phyloP scores from a whole-genome alignment of 1,284 basidiomycete genomes.

The Cutaneotrichosporon arboriforme region DNA sequence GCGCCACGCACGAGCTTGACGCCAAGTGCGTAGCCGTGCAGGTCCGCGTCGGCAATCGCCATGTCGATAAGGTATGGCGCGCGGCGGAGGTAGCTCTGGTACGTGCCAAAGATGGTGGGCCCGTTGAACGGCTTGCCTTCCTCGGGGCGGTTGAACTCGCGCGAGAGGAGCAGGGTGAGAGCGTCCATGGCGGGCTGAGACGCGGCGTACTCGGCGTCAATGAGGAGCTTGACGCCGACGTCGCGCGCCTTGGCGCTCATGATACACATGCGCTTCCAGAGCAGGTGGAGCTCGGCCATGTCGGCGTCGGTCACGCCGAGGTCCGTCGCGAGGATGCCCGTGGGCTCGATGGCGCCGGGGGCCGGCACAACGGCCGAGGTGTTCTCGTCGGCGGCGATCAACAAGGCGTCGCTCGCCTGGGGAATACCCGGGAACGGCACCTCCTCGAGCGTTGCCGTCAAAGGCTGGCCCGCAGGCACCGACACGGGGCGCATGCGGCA shows the following conservation, averaged over 20 bases:
- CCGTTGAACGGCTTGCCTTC: constrained; percentile 24
- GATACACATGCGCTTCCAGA: constrained; percentile 57
- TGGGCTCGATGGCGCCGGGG: constrained; percentile 24
- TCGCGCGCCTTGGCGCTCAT: constrained; percentile 61
- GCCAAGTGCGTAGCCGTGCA: constrained; percentile 71
- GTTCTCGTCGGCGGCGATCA: constrained; percentile 26
- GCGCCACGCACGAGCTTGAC: constrained; percentile 94
- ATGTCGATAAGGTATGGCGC: constrained; percentile 60
- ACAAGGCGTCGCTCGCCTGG: constrained; percentile 25
- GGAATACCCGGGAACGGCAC: constrained; percentile 65
- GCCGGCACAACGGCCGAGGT: constrained; percentile 7
- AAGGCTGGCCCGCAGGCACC: constrained; percentile 1
- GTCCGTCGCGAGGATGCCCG: constrained; percentile 33
- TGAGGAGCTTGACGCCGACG: constrained; percentile 53
- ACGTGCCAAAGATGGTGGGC: constrained; percentile 56
- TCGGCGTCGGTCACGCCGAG: constrained; percentile 51
- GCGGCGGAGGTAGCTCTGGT: constrained; percentile 72
- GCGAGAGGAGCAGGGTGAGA: constrained; percentile 65
- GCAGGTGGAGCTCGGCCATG: constrained; percentile 56
- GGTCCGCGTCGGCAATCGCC: constrained; percentile 64
- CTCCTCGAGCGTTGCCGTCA: neutral
- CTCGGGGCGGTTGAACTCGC: constrained; percentile 60
- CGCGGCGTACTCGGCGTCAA: constrained; percentile 77
- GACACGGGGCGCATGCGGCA: constrained; percentile 39
- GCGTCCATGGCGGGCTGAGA: constrained; percentile 80